These are phyloP conservation scores for Coemansia sp. DNA, from an alignment of 192 early-diverging fungal species.

Conservation along the genomic window DNA sequence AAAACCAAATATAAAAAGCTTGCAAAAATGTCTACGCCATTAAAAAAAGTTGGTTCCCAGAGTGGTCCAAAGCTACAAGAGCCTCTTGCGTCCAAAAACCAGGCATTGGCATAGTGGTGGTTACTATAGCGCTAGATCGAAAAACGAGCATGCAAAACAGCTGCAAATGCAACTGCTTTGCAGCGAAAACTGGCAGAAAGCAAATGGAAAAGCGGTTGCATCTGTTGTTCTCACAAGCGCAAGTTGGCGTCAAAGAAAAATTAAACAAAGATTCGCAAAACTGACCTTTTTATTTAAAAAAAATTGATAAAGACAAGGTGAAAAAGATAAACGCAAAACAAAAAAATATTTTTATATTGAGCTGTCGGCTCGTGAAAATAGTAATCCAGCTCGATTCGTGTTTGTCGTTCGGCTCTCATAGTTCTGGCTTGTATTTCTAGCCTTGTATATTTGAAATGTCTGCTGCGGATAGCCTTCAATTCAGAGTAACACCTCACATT, in stretches of 20 bases:
- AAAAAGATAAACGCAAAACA: background rate
- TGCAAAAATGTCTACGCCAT: constrained; percentile 25
- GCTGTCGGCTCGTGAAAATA: background rate
- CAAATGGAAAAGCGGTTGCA: constrained; percentile 20
- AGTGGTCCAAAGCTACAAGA: constrained; percentile 12
- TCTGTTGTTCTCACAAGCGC: constrained; percentile 15
- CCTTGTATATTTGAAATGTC: constrained; percentile 4
- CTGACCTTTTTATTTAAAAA: constrained; percentile 3
- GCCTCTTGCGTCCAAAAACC: constrained; percentile 33
- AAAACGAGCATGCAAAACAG: constrained; percentile 9
- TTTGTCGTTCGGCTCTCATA: background rate
- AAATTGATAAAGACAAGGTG: background rate
- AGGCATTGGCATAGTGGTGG: constrained; percentile 36
- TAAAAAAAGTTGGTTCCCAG: constrained; percentile 44
- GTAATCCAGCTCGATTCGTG: background rate
- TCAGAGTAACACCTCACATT: constrained; percentile 22
- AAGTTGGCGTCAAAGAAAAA: background rate
- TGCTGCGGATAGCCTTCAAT: constrained; percentile 6
- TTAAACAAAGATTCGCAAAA: background rate
- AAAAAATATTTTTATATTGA: constrained; percentile 7
- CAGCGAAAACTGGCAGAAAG: constrained; percentile 11
- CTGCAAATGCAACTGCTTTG: background rate
- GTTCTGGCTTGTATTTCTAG: background rate
- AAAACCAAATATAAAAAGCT: background rate
- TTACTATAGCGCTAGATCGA: constrained; percentile 28